phyloP scores from a whole-genome alignment of 2,329 filamentous ascomycete genomes.

The Colletotrichum orchidophilum region DNA sequence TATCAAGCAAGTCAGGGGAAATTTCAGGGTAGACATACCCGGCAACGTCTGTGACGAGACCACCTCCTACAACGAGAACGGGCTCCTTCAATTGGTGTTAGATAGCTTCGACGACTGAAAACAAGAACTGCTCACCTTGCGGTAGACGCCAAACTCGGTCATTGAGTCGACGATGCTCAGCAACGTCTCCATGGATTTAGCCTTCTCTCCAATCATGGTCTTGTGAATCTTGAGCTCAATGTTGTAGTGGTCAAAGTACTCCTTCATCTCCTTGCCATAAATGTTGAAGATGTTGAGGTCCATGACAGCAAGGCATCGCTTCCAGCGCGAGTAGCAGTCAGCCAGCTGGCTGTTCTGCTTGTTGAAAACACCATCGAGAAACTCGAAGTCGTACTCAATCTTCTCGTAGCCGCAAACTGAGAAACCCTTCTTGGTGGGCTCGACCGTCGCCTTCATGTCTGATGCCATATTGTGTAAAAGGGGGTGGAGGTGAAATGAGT shows the following conservation, averaged over 20 bases:
- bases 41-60: slow-evolving; percentile 77
- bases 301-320: slow-evolving; percentile 73
- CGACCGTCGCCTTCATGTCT: slow-evolving; percentile 73
- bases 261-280: slow-evolving; percentile 72
- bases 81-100: slow-evolving; percentile 59
- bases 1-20: slow-evolving; percentile 6
- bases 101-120: neutral
- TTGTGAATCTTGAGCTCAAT: slow-evolving; percentile 73
- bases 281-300: slow-evolving; percentile 76
- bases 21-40: slow-evolving; percentile 59
- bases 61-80: slow-evolving; percentile 73
- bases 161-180: slow-evolving; percentile 77
- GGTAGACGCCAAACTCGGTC: slow-evolving; percentile 76
- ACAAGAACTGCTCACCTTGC: slow-evolving; percentile 55
- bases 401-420: slow-evolving; percentile 79
- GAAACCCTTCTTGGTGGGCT: slow-evolving; percentile 71
- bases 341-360: slow-evolving; percentile 68
- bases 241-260: slow-evolving; percentile 72
- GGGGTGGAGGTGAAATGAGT: neutral
- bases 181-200: slow-evolving; percentile 77
- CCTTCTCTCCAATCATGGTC: slow-evolving; percentile 80
- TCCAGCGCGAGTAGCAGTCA: slow-evolving; percentile 72
- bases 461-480: slow-evolving; percentile 61
- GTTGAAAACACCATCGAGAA: slow-evolving; percentile 76
- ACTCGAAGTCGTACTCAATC: slow-evolving; percentile 80